Conservation (phyloP, 768 basidiomycete genomes). For the Mycena amicta region DNA sequence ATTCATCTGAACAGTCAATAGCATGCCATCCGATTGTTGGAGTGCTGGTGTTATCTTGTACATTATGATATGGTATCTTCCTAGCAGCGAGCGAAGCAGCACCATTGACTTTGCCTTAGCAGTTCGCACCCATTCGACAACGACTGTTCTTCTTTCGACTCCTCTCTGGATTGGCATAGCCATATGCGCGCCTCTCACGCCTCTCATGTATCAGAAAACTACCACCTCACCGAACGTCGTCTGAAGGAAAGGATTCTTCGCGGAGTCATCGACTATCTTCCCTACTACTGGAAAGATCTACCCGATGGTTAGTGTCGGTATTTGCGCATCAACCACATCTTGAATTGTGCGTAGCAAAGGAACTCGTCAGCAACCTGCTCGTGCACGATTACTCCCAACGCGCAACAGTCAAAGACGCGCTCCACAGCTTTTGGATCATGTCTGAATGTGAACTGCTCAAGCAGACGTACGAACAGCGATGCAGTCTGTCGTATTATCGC, state of each 20-base stretch:
- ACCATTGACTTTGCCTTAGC: slow-evolving; percentile 35
- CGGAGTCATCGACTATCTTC: slow-evolving; percentile 59
- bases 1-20: slow-evolving; percentile 29
- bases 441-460: slow-evolving; percentile 64
- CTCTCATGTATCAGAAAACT: slow-evolving; percentile 44
- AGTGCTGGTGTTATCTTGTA: slow-evolving; percentile 81
- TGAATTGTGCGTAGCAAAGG: slow-evolving; percentile 47
- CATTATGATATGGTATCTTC: slow-evolving; percentile 78
- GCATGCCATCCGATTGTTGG: slow-evolving; percentile 92
- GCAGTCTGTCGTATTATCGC: neutral
- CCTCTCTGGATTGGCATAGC: slow-evolving; percentile 41
- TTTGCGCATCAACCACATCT: slow-evolving; percentile 3
- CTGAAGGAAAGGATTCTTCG: slow-evolving; percentile 73
- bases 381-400: slow-evolving; percentile 58
- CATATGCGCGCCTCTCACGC: slow-evolving; percentile 39
- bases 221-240: slow-evolving; percentile 53
- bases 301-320: slow-evolving; percentile 52
- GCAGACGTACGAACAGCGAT: slow-evolving; percentile 57
- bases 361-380: slow-evolving; percentile 63
- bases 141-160: slow-evolving; percentile 34
- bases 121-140: slow-evolving; percentile 81
- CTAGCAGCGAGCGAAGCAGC: neutral
- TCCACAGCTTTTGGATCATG: slow-evolving; percentile 68
- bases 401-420: slow-evolving; percentile 63
- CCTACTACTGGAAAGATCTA: slow-evolving; percentile 55